A percentile compares a stretch with the other conserved stretches of the same genome.
Evolutionary conservation across 306 rosid species (phyloP).

Genomic region (Quercus rubra): DNA sequence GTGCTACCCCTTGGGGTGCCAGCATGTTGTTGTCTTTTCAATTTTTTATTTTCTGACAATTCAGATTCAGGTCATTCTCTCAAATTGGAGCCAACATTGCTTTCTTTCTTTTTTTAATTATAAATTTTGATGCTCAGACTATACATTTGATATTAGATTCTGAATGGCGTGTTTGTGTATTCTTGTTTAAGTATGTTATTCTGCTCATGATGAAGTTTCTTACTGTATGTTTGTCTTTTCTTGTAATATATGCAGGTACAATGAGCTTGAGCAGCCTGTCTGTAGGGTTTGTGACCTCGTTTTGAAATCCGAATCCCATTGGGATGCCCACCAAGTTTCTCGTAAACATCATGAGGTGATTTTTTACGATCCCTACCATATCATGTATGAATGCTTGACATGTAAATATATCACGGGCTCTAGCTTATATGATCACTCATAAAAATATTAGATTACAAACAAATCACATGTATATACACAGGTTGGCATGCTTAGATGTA

Average conservation of each 20-base stretch:
- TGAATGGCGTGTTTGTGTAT: no score
- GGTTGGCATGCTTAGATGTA: not conserved
- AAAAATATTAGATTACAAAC: not conserved
- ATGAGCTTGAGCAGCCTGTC: constrained; percentile 76
- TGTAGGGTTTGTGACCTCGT: constrained; percentile 79
- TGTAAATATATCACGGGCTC: not conserved
- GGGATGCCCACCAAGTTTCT: constrained; percentile 88
- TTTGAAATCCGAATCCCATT: constrained; percentile 63
- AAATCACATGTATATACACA: not conserved
- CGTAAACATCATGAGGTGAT: constrained; percentile 89
- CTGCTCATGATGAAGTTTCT: constrained; percentile 8
- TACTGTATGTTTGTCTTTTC: constrained; percentile 1
- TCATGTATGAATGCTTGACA: not conserved
- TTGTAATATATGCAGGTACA: constrained; percentile 51
- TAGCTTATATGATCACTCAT: not conserved
- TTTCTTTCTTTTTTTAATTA: no score
- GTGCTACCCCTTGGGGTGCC: no score
- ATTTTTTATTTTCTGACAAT: no score
- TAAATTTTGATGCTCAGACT: no score
- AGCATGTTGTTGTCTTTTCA: no score
- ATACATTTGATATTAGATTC: no score
- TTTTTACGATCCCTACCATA: not conserved
- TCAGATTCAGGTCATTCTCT: no score
- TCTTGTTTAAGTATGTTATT: not conserved
- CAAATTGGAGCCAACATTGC: no score